A percentile compares a stretch with the other conserved stretches of the same genome.
phyloP scores from a whole-genome alignment of 441 rosid species.

The Populus hybrid region DNA sequence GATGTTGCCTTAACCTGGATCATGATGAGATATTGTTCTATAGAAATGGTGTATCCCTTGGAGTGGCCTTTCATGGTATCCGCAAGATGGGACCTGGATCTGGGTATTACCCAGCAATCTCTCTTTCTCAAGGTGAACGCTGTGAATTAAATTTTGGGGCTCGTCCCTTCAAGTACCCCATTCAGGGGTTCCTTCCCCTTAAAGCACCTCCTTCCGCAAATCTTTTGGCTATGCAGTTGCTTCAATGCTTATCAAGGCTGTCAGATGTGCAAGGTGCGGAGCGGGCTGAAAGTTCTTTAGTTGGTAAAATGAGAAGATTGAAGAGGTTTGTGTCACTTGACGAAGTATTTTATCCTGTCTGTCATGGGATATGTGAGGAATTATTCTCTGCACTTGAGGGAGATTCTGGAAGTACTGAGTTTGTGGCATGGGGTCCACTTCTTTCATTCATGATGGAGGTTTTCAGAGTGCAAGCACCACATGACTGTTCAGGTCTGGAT shows the following conservation, averaged over 20 bases:
- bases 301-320: conserved; percentile 69
- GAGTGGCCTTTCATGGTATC: conserved; percentile 77
- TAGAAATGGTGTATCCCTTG: conserved; percentile 85
- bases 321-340: conserved; percentile 75
- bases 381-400: conserved; percentile 58
- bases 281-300: conserved; percentile 55
- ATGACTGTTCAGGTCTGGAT: conserved; percentile 72
- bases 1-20: conserved; percentile 85
- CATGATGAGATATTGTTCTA: conserved; percentile 73
- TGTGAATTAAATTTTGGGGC: conserved; percentile 89
- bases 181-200: conserved; percentile 68
- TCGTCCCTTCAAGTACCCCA: conserved; percentile 74
- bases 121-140: conserved; percentile 92
- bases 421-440: conserved; percentile 75
- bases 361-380: conserved; percentile 71
- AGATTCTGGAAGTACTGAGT: conserved; percentile 57
- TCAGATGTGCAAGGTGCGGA: conserved; percentile 49
- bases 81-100: conserved; percentile 78
- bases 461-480: conserved; percentile 69
- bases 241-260: conserved; percentile 72
- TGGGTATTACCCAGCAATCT: conserved; percentile 92
- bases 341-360: conserved; percentile 71
- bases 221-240: conserved; percentile 51
- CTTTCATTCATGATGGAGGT: conserved; percentile 77
- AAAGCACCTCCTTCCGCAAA: conserved; percentile 56